Base-by-base conservation (phyloP, 352 stramenopile genomes). In the Discostella stelligera region DNA sequence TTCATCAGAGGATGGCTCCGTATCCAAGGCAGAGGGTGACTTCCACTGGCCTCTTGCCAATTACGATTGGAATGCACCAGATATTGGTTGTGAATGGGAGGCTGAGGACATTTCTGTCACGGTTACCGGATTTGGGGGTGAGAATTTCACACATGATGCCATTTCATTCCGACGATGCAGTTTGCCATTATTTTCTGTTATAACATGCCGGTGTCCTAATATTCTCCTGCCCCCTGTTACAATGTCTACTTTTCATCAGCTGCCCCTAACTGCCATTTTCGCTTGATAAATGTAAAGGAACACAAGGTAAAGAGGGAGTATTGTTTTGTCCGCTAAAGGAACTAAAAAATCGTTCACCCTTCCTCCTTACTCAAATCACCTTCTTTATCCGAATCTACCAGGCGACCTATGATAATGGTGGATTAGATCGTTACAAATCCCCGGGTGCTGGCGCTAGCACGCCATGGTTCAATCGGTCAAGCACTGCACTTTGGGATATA, bases 21-120 rank as follows among this genome's bases (percentile, higher is more conserved):
- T 32, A 32, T 32, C 27, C 27, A 32, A 32, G 27, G 27, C 27
- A 5, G 49, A 69, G 16, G 73, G 59, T 5, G 68, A 86, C 52
- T 83, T 83, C 53, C 79, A 86, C 61, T 86, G 79, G 79, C 74
- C 74, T 2, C 48, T 86, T 0, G 75, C 56, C 16, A 78, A 83
- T 59, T 81, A 83, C 21, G 74, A 83, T 77, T 82, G 73, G 72
- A 39, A 69, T 46, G 59, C 72, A 0, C 18, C n/a, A 3, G 77
- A 82, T 59, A 79, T 84, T 56, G 78, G 68, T 3, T 68, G 80
- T 56, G 68, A 75, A 9, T 37, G 66, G 21, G 79, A 83, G 54
- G 79, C 59, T 3, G 74, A 86, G 50, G 79, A 86, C 50, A 60
- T 83, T 11, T 70, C 41, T 11, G 79, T 62, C 0, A 80, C 71